phyloP scores from a whole-genome alignment of 257 asterid genomes.

The Capsicum baccatum region DNA sequence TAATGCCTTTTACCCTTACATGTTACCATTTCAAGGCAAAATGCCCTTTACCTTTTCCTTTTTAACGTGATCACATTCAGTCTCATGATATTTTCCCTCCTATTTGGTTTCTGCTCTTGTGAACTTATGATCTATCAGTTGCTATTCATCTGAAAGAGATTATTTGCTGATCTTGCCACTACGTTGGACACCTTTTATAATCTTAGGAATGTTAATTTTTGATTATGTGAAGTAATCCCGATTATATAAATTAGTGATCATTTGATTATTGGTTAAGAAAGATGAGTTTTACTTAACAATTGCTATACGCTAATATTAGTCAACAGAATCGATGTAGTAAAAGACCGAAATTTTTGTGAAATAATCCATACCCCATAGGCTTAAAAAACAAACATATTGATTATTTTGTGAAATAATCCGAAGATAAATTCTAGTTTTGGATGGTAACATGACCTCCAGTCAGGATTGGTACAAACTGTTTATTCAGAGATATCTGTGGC shows the following conservation, averaged over 20 bases:
- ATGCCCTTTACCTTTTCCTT: not conserved
- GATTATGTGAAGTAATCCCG: not conserved
- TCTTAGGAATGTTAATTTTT: not conserved
- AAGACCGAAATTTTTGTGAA: not conserved
- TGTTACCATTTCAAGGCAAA: not conserved
- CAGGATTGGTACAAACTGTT: not conserved
- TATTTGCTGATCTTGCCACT: not conserved
- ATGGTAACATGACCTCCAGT: not conserved
- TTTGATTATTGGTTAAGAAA: not conserved
- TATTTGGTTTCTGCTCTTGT: constrained; percentile 4
- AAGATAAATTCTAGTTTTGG: constrained; percentile 16
- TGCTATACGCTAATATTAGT: not conserved
- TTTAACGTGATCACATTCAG: constrained; percentile 13
- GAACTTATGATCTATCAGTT: not conserved
- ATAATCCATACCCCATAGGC: not conserved
- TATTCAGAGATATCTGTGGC: not conserved
- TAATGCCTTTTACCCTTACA: not conserved
- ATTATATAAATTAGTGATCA: constrained; percentile 3
- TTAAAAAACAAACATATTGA: not conserved
- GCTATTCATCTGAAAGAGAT: constrained; percentile 20
- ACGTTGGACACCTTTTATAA: constrained; percentile 2
- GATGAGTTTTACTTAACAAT: not conserved
- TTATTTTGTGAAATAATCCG: not conserved
- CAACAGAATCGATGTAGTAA: not conserved
- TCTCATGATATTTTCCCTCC: not conserved